phyloP scores from a whole-genome alignment of 768 basidiomycete genomes.

The Lentinula boryana region DNA sequence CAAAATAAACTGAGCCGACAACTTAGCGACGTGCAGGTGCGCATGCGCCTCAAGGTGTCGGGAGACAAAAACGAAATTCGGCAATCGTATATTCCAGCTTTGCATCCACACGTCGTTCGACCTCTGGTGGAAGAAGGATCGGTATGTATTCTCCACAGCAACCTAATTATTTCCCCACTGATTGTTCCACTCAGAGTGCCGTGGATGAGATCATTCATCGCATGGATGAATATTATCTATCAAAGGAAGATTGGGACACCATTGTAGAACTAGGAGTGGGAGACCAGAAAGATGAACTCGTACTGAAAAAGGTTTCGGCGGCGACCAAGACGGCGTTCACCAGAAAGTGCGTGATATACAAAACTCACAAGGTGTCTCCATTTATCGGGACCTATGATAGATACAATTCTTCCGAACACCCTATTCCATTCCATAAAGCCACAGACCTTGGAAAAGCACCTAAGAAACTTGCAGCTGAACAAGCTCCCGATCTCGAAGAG shows the following conservation, averaged over 20 bases:
- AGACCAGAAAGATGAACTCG: constrained; percentile 61
- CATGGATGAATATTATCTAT: constrained; percentile 94
- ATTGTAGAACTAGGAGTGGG: constrained; percentile 91
- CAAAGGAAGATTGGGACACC: constrained; percentile 96
- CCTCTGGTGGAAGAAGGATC: constrained; percentile 72
- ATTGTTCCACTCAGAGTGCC: constrained; percentile 47
- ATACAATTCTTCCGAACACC: constrained; percentile 87
- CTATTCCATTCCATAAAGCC: constrained; percentile 92
- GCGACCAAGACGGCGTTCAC: constrained; percentile 85
- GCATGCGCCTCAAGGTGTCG: constrained; percentile 92
- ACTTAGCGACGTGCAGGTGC: constrained; percentile 86
- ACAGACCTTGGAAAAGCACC: constrained; percentile 70
- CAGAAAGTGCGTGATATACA: constrained; percentile 50
- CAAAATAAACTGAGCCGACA: constrained; percentile 75
- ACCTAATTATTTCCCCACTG: not conserved
- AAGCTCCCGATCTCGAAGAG: constrained; percentile 88
- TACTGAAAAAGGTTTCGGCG: constrained; percentile 79
- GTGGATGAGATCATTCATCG: constrained; percentile 76
- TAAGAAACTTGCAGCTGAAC: constrained; percentile 72
- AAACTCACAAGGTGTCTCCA: not conserved
- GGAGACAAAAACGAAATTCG: constrained; percentile 88
- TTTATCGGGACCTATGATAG: constrained; percentile 28
- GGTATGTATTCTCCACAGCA: constrained; percentile 42
- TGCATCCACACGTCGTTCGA: constrained; percentile 74
- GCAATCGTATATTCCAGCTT: constrained; percentile 85